Evolutionary conservation across 768 basidiomycete genomes (phyloP), one percentile per base, ranked within the genome.

Genomic region (Chalciporus chontae): DNA sequence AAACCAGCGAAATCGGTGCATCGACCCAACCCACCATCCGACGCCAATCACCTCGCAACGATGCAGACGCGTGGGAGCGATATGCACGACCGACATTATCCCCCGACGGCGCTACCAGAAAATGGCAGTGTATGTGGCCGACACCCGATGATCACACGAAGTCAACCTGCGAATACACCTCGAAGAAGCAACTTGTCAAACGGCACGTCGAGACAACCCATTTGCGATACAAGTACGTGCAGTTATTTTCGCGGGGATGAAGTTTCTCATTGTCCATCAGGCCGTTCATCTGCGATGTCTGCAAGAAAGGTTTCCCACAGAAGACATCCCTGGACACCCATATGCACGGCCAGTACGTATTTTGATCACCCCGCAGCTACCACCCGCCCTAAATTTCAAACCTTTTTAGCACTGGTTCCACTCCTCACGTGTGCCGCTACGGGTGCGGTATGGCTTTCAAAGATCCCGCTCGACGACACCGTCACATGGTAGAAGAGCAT

Each of bases 151-250:
- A 62, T 47, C 70, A 51, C 54, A 63, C 63, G 45, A 63, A 59
- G 26, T 59, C 59, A 31, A 59, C 56, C 40, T 80, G 78, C 54
- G 62, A 68, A 18, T 78, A 78, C 53, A 60, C 62, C 29, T 70
- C 75, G 21, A 80, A 81, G 60, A 84, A 81, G 63, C 84, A 85
- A 61, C 72, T 84, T 38, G 80, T 86, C 50, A 85, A 84, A 63
- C 75, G 85, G 23, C 85, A 87, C 62, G 73, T 87, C 41, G 75
- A 82, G 63, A 78, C 78, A 8, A 79, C 77, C 13, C 85, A 86
- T 60, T 62, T 87, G 40, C 73, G 77, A 44, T 72, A 79, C 56
- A 81, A 79, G 85, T 81, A 52, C 52, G 80, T 53, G 36, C 59
- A n/a, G 34, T 32, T 34, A 36, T 27, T 47, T 59, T 40, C 13